Evolutionary conservation across 495 filamentous ascomycete species (phyloP).

Genomic region (Neurospora hispaniola): DNA sequence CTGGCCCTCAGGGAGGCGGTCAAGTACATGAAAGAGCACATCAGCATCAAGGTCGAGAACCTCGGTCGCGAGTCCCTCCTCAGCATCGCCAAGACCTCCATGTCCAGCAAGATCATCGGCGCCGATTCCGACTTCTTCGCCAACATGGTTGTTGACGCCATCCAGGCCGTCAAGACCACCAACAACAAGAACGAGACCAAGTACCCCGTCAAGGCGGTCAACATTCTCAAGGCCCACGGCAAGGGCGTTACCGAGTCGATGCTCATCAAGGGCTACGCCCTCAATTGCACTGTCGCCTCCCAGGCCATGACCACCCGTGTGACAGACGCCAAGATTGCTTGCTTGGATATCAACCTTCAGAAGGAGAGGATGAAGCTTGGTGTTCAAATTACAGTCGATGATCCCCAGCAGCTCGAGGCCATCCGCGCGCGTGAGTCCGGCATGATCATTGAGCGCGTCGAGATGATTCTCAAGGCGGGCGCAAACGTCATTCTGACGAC

Average conservation of each 20-base stretch:
- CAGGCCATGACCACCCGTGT: slow-evolving; percentile 96
- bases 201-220: slow-evolving; percentile 98
- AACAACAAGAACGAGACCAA: slow-evolving; percentile 86
- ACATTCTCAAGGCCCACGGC: slow-evolving; percentile 95
- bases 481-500: slow-evolving; percentile 95
- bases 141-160: slow-evolving; percentile 93
- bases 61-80: slow-evolving; percentile 81
- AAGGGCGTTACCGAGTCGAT: slow-evolving; percentile 84
- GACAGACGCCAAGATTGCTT: slow-evolving; percentile 90
- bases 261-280: slow-evolving; percentile 88
- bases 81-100: slow-evolving; percentile 96
- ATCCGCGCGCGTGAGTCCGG: slow-evolving; percentile 85
- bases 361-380: slow-evolving; percentile 99
- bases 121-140: slow-evolving; percentile 94
- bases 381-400: slow-evolving; percentile 95
- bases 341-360: slow-evolving; percentile 95
- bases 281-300: slow-evolving; percentile 98
- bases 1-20: slow-evolving; percentile 93
- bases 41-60: slow-evolving; percentile 86
- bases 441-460: slow-evolving; percentile 88
- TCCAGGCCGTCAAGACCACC: slow-evolving; percentile 85
- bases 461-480: slow-evolving; percentile 95
- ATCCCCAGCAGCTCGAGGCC: slow-evolving; percentile 93
- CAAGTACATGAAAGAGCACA: slow-evolving; percentile 97
- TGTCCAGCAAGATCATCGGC: slow-evolving; percentile 98